phyloP scores from a whole-genome alignment of 306 rosid genomes.

The Prosopis cineraria region DNA sequence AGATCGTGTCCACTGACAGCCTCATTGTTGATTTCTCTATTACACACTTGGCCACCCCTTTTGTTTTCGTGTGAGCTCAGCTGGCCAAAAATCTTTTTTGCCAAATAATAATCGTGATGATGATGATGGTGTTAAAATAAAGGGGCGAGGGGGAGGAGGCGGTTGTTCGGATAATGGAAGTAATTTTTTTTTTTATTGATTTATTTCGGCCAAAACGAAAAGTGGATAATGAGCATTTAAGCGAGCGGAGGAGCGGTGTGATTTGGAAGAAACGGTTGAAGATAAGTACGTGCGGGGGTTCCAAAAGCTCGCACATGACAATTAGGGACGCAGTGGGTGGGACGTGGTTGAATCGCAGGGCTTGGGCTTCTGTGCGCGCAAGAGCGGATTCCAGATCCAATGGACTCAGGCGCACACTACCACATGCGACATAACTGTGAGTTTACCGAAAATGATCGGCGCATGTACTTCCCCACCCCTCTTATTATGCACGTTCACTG shows the following conservation, averaged over 20 bases:
- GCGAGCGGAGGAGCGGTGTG: conserved; percentile 39
- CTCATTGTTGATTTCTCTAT: conserved; percentile 51
- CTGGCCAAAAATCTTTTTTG: conserved; percentile 29
- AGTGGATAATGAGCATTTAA: conserved; percentile 5
- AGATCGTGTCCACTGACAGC: conserved; percentile 64
- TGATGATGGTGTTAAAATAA: too few relatives aligned
- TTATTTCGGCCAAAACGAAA: background rate
- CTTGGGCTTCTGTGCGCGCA: conserved; percentile 17
- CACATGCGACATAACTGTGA: conserved; percentile 28
- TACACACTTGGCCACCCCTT: conserved; percentile 65
- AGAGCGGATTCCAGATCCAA: conserved; percentile 24
- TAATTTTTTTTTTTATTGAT: too few relatives aligned
- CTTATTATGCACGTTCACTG: conserved; percentile 25
- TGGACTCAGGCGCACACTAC: conserved; percentile 9
- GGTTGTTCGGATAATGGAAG: conserved; percentile 32
- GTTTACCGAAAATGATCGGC: conserved; percentile 25
- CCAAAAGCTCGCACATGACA: conserved; percentile 38
- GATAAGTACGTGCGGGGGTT: conserved; percentile 56
- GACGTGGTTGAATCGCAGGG: conserved; percentile 44
- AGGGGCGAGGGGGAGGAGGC: conserved; percentile 29
- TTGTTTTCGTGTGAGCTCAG: conserved; percentile 43
- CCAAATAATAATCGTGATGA: too few relatives aligned
- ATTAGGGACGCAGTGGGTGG: conserved; percentile 28
- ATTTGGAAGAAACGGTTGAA: conserved; percentile 45
- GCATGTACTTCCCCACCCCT: background rate